Conservation (phyloP, 2,329 filamentous ascomycete genomes). For the Acephala macrosclerotiorum region DNA sequence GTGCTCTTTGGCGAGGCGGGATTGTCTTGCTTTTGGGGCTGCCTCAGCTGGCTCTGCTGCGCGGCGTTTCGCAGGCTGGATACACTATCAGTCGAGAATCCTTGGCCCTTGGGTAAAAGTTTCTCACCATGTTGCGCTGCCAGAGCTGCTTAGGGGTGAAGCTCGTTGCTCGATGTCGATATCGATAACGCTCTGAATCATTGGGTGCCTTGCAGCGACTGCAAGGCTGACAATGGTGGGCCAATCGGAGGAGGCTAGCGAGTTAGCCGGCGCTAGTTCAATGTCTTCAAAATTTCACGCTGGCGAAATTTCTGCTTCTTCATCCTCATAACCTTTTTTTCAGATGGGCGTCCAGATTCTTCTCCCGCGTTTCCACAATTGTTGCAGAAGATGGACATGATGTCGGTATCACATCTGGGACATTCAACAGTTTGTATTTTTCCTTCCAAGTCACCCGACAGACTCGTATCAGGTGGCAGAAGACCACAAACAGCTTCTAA, state of each 20-base stretch:
- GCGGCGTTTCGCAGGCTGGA: slow-evolving; percentile 43
- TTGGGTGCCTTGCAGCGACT: slow-evolving; percentile 18
- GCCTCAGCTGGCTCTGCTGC: slow-evolving; percentile 31
- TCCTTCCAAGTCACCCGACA: not conserved
- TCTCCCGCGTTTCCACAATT: not conserved
- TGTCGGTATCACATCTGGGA: not conserved
- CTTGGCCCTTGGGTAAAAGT: not conserved
- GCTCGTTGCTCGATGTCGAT: not conserved
- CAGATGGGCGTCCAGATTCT: not conserved
- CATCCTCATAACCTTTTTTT: slow-evolving; percentile 2
- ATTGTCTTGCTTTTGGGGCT: slow-evolving; percentile 64
- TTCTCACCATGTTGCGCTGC: slow-evolving; percentile 17
- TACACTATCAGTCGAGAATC: not conserved
- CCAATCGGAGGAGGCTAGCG: slow-evolving; percentile 8
- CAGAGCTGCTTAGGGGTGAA: not conserved
- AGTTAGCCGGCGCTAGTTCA: slow-evolving; percentile 2
- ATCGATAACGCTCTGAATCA: slow-evolving; percentile 17
- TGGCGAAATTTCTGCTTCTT: slow-evolving; percentile 9
- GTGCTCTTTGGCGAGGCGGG: slow-evolving; percentile 92
- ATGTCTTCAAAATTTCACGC: not conserved
- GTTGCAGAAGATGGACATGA: not conserved
- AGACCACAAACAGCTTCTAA: slow-evolving; percentile 40
- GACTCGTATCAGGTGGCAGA: not conserved
- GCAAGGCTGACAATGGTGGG: slow-evolving; percentile 14
- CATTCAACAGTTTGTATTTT: slow-evolving; percentile 2